Evolutionary conservation across 148 eudicot species (phyloP).

Genomic region (Chenopodium album): DNA sequence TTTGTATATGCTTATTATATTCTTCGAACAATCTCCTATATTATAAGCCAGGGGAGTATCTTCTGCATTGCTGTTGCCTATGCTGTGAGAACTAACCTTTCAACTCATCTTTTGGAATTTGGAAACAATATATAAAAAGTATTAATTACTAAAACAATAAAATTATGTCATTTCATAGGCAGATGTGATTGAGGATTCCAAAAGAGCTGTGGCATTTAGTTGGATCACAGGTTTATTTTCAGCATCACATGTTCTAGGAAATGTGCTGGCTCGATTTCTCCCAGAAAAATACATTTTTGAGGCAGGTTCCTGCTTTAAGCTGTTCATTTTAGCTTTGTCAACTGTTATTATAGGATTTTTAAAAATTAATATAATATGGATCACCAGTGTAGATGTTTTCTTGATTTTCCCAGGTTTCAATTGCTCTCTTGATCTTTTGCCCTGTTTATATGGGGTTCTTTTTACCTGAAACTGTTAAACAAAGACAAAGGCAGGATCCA

Average conservation of each 20-base stretch:
- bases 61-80: conserved; percentile 91
- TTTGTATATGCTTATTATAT: conserved; percentile 79
- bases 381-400: background rate
- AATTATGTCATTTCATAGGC: conserved; percentile 44
- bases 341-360: background rate
- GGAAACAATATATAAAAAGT: background rate
- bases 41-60: conserved; percentile 89
- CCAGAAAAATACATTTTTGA: conserved; percentile 71
- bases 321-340: background rate
- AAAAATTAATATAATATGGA: background rate
- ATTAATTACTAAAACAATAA: background rate
- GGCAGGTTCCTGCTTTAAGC: conserved; percentile 40
- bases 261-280: conserved; percentile 76
- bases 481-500: conserved; percentile 37
- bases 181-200: conserved; percentile 63
- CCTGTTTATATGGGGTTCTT: conserved; percentile 68
- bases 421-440: conserved; percentile 64
- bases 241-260: conserved; percentile 77
- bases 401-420: conserved; percentile 53
- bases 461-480: conserved; percentile 59
- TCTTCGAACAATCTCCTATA: conserved; percentile 66
- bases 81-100: conserved; percentile 55
- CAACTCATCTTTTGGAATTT: conserved; percentile 1
- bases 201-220: conserved; percentile 76
- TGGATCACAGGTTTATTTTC: conserved; percentile 89